Evolutionary conservation across 805 yeast species (phyloP), one percentile per base, ranked within the genome.

Genomic region (Saturnispora dispora): DNA sequence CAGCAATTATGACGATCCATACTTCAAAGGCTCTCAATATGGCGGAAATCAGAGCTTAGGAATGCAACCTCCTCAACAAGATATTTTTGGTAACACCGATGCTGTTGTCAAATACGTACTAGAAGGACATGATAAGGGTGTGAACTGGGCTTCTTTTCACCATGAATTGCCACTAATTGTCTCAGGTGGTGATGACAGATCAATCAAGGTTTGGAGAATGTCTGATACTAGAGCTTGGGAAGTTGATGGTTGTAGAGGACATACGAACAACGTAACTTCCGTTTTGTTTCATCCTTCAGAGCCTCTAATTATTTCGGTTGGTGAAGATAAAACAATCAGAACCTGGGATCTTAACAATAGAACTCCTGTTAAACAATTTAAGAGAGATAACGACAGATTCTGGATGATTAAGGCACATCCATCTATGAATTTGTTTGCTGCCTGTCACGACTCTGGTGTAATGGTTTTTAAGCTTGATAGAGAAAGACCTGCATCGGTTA

Each of bases 61-160:
- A n/a, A 32, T 18, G 27, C 84, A 80, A 58, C 75, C 79, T 54
- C 85, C 90, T 41, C 88, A 87, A 62, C 96, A 87, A 68, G 98
- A 93, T 64, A 85, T 90, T 47, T 93, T 93, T 70, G 97, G 97
- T 51, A 86, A 86, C 66, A 85, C 88, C 20, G 96, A 89, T 66
- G 96, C 96, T 40, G 82, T 88, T 53, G 97, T 91, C 53, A 93
- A 95, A 70, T 93, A 86, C 65, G 96, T 93, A 18, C 76, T 93
- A 54, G 98, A 95, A 67, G 99, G 99, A 48, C 99, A 93, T 67
- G 96, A 93, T 63, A 84, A 96, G 67, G 98, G 98, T 65, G 99
- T 93, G 62, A 91, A 93, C 66, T 93, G 96, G 96, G 98, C 97
- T 20, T 75, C 96, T 11, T 95, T 95, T 81, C 99, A 93, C 67